These are phyloP conservation scores for Hyphopichia fennica DNA, from an alignment of 1,139 yeast species.

Conservation along the genomic window DNA sequence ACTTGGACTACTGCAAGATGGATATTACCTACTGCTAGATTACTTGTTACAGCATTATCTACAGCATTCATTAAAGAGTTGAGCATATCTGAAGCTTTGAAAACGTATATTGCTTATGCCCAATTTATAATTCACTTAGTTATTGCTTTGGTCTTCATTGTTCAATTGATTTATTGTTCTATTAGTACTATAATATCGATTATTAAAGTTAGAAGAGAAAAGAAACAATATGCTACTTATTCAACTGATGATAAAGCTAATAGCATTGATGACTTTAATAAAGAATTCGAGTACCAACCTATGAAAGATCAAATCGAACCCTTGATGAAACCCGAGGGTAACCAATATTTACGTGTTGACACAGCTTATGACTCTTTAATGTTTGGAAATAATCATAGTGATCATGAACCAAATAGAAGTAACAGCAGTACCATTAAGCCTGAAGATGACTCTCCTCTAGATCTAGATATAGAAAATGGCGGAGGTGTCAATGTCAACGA, in stretches of 20 bases:
- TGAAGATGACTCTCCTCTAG: not conserved
- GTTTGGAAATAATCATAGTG: not conserved
- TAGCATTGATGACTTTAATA: constrained; percentile 24
- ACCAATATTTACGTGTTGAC: not conserved
- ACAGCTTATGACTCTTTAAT: not conserved
- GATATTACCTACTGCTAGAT: constrained; percentile 36
- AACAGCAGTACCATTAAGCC: not conserved
- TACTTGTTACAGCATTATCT: constrained; percentile 38
- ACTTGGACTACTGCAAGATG: constrained; percentile 41
- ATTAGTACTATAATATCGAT: constrained; percentile 26
- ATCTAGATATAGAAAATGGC: not conserved
- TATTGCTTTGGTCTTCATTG: constrained; percentile 35
- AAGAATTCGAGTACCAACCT: constrained; percentile 37
- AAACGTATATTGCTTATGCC: constrained; percentile 42
- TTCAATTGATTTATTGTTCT: constrained; percentile 34
- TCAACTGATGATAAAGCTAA: constrained; percentile 6
- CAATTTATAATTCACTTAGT: constrained; percentile 41
- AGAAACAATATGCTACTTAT: constrained; percentile 6
- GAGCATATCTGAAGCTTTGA: constrained; percentile 28
- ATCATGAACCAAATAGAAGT: not conserved
- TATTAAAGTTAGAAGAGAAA: constrained; percentile 11
- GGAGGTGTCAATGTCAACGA: constrained; percentile 3
- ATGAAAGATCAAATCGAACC: constrained; percentile 9
- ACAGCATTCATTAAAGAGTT: constrained; percentile 40
- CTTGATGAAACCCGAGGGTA: not conserved